Percentiles rank a stretch among this genome's conserved stretches.
phyloP scores from a whole-genome alignment of 257 asterid genomes.

The Rubia yunnanensis region DNA sequence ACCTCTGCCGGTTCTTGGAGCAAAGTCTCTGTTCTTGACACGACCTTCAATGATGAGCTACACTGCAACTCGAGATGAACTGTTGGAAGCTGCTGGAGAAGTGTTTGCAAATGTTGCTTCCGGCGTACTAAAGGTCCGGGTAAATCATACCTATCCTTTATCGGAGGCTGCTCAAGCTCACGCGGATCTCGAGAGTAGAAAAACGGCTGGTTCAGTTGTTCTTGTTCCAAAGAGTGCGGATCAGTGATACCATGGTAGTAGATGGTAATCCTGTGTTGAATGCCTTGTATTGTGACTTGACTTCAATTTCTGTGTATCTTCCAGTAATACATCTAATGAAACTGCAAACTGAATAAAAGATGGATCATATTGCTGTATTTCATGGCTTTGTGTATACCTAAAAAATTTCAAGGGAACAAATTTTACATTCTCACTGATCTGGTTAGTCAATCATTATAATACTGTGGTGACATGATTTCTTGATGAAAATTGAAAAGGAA shows the following conservation, averaged over 20 bases:
- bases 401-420: background rate
- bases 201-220: conserved; percentile 78
- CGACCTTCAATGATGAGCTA: conserved; percentile 75
- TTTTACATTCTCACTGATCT: no score
- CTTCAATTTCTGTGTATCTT: background rate
- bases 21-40: conserved; percentile 79
- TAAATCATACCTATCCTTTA: conserved; percentile 67
- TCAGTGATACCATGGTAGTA: background rate
- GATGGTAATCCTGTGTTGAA: background rate
- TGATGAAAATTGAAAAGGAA: no score
- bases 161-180: conserved; percentile 86
- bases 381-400: background rate
- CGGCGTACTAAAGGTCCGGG: conserved; percentile 52
- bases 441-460: no score
- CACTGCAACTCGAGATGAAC: conserved; percentile 51
- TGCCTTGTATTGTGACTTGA: background rate
- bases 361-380: background rate
- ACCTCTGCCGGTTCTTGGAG: conserved; percentile 57
- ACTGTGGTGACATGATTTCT: no score
- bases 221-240: conserved; percentile 49
- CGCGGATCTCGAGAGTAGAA: conserved; percentile 65
- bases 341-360: background rate
- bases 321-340: background rate
- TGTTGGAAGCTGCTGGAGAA: conserved; percentile 67
- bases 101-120: conserved; percentile 57